Conservation (phyloP, 768 basidiomycete species). For the Leucosporidium creatinivorum region DNA sequence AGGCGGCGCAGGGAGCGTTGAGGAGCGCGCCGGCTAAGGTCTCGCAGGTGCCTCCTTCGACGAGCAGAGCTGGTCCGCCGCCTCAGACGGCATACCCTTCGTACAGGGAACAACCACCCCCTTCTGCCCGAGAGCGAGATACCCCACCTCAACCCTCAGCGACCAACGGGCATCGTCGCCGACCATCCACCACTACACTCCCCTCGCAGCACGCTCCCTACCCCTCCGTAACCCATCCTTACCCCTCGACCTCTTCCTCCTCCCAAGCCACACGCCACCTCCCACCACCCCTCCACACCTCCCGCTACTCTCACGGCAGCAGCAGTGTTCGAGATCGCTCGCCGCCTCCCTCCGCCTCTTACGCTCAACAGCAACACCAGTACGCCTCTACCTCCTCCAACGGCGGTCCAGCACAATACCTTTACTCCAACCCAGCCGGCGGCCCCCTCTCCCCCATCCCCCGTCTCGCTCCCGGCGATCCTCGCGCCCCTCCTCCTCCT, state of each 20-base stretch:
- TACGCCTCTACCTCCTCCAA: too few relatives aligned
- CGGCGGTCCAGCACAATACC: too few relatives aligned
- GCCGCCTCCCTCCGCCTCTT: too few relatives aligned
- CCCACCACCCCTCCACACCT: background rate
- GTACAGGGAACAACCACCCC: background rate
- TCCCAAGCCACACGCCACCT: background rate
- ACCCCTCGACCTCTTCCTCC: background rate
- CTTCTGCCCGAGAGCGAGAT: background rate
- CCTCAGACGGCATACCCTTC: background rate
- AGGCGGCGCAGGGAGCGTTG: background rate
- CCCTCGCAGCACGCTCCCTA: too few relatives aligned
- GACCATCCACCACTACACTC: background rate
- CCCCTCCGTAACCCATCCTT: background rate
- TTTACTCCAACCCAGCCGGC: too few relatives aligned
- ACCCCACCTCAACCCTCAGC: background rate
- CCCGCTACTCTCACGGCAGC: background rate
- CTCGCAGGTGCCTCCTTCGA: background rate
- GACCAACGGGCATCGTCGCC: background rate
- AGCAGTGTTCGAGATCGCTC: too few relatives aligned
- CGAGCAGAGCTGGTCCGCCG: background rate
- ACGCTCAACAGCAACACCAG: too few relatives aligned
- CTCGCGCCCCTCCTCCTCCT: background rate
- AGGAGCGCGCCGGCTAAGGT: background rate
- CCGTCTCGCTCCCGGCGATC: background rate
- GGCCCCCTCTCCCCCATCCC: background rate